phyloP scores from a whole-genome alignment of 116 monocot species.

The Phalaenopsis hybrid region DNA sequence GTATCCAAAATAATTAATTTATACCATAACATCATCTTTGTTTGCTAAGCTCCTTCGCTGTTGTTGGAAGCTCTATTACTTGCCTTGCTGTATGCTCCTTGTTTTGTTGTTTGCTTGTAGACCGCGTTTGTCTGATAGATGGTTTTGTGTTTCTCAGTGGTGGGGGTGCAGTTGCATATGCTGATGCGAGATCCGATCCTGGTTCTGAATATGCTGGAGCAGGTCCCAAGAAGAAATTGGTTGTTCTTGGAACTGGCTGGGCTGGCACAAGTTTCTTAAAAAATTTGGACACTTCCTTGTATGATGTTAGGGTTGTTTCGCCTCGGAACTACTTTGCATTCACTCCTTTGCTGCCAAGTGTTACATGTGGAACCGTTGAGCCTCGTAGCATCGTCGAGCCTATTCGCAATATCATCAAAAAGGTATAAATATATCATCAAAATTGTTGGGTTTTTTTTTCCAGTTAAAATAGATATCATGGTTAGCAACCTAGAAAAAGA shows the following conservation, averaged over 20 bases:
- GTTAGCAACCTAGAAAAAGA: too few species aligned
- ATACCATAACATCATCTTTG: not conserved
- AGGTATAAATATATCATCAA: too few species aligned
- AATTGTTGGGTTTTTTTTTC: too few species aligned
- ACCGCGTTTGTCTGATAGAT: not conserved
- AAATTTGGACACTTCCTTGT: slow-evolving; percentile 37
- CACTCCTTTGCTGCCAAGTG: too few species aligned
- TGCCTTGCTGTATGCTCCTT: not conserved
- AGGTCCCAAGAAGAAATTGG: slow-evolving; percentile 41
- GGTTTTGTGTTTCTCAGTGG: slow-evolving; percentile 19
- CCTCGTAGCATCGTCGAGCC: too few species aligned
- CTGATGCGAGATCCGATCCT: slow-evolving; percentile 31
- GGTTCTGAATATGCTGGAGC: slow-evolving; percentile 12
- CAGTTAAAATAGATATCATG: too few species aligned
- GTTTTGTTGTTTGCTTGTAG: not conserved
- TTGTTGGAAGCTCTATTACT: not conserved
- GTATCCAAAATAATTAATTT: not conserved
- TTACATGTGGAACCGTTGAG: too few species aligned
- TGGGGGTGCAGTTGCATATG: slow-evolving; percentile 50
- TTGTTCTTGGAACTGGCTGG: slow-evolving; percentile 75
- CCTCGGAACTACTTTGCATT: too few species aligned
- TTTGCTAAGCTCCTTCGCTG: not conserved
- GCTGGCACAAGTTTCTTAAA: slow-evolving; percentile 61
- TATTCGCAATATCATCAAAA: too few species aligned
- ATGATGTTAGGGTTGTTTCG: too few species aligned